Evolutionary conservation across 768 basidiomycete genomes (phyloP), one percentile per base, ranked within the genome.

Genomic region (Leccinum incarnatum): DNA sequence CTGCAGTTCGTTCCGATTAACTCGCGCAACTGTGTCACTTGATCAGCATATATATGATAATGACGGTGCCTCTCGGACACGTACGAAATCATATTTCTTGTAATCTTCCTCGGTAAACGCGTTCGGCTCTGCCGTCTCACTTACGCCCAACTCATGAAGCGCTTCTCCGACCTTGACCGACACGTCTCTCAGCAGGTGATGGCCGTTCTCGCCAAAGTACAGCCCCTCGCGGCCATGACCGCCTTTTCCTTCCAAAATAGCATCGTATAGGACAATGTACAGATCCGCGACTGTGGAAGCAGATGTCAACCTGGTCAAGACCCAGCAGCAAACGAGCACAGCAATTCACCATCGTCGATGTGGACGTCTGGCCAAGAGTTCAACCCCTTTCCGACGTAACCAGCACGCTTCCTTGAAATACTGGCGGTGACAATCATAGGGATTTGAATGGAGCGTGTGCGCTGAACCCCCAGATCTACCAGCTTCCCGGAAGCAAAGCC

Each of bases 331-430:
- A 21, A 53, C 27, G 12, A 27, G 19, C 3, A 21, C n/a, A 6
- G 46, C 36, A 2, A 54, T 56, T 34, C 9, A 70, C 68, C 66
- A 17, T 87, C 85, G 25, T 79, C 72, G 51, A 86, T 72, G 58
- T 86, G 78, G 17, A 85, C 79, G 56, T 82, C 80, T 0, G 81
- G 78, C 88, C 87, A 89, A 5, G 82, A 45, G 53, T 87, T 85
- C 65, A 78, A 73, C 2, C 89, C 88, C 48, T 76, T 60, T 0
- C 86, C 87, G 9, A 88, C 75, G 65, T 84, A 73, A 14, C 85
- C 86, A 0, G 76, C 83, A n/a, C 78, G 77, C 6, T 80, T 81
- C 45, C 88, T 77, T 54, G 65, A 72, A 27, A 86, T 60, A 17
- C 79, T 62, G 0, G 76, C 78, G 6, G 70, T 66, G 60, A 87